A percentile compares a stretch with the other conserved stretches of the same genome.
phyloP scores from a whole-genome alignment of 495 filamentous ascomycete species.

The Cenococcum geophilum region DNA sequence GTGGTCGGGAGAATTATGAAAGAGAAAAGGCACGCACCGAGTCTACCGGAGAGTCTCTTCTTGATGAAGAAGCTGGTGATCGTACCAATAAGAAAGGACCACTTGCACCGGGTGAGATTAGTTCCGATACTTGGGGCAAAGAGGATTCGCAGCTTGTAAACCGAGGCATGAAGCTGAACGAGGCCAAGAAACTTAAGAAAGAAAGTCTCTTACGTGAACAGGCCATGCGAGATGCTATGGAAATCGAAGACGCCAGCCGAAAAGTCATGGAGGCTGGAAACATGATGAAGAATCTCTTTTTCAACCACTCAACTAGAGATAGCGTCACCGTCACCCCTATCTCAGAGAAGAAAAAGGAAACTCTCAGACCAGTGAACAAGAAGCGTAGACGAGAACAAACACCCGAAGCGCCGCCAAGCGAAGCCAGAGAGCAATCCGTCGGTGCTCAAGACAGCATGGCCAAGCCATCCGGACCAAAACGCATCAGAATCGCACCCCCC shows the following conservation, averaged over 20 bases:
- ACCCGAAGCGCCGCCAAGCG: neutral
- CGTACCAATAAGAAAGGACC: slow-evolving; percentile 38
- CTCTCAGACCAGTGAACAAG: slow-evolving; percentile 29
- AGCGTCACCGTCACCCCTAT: slow-evolving; percentile 2
- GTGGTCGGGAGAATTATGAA: slow-evolving; percentile 70
- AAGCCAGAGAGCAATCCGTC: slow-evolving; percentile 16
- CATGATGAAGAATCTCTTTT: slow-evolving; percentile 25
- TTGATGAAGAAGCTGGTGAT: slow-evolving; percentile 40
- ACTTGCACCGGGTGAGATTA: slow-evolving; percentile 47
- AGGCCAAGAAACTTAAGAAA: slow-evolving; percentile 85
- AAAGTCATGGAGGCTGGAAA: slow-evolving; percentile 41
- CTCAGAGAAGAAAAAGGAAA: slow-evolving; percentile 9
- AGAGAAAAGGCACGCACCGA: slow-evolving; percentile 63
- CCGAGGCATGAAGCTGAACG: slow-evolving; percentile 84
- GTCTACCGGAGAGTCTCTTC: slow-evolving; percentile 59
- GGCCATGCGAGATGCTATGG: slow-evolving; percentile 46
- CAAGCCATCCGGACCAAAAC: slow-evolving; percentile 23
- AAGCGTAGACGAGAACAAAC: slow-evolving; percentile 34
- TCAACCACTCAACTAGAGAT: slow-evolving; percentile 10
- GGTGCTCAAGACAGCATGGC: slow-evolving; percentile 24
- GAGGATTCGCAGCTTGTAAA: slow-evolving; percentile 62
- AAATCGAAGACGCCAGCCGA: slow-evolving; percentile 55
- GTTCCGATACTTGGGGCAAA: slow-evolving; percentile 41
- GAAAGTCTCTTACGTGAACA: slow-evolving; percentile 65
- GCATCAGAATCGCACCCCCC: slow-evolving; percentile 8